A percentile compares a stretch with the other conserved stretches of the same genome.
Evolutionary conservation across 768 basidiomycete species (phyloP).

Genomic region (Lentinula lateritia): DNA sequence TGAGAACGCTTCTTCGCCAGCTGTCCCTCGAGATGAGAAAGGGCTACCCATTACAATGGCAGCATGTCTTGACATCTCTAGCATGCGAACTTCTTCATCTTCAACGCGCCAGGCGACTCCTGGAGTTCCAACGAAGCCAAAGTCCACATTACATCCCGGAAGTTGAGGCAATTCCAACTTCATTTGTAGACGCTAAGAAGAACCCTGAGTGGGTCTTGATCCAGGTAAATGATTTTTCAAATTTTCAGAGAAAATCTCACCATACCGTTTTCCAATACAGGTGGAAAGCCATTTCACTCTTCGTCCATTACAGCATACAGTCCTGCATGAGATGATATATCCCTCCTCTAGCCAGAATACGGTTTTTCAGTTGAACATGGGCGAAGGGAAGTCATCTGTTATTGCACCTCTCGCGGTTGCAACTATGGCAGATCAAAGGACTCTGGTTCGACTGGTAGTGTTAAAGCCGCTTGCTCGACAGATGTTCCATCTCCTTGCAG

Average conservation of each 20-base stretch:
- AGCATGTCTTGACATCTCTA: constrained; percentile 20
- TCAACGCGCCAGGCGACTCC: constrained; percentile 32
- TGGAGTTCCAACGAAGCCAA: constrained; percentile 12
- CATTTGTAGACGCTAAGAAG: neutral
- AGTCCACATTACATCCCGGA: neutral
- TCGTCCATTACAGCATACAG: constrained; percentile 34
- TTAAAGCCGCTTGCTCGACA: constrained; percentile 41
- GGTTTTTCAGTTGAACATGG: constrained; percentile 50
- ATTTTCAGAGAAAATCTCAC: too few species aligned
- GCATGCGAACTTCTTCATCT: constrained; percentile 22
- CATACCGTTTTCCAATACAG: constrained; percentile 16
- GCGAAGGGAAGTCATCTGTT: constrained; percentile 49
- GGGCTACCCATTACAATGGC: constrained; percentile 21
- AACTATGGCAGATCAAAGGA: constrained; percentile 35
- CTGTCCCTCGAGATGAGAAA: constrained; percentile 20
- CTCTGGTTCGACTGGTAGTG: constrained; percentile 42
- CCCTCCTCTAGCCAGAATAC: constrained; percentile 31
- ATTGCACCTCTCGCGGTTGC: constrained; percentile 42
- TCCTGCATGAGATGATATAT: constrained; percentile 42
- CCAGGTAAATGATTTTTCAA: constrained; percentile 22
- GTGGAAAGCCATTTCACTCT: constrained; percentile 38
- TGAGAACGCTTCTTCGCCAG: constrained; percentile 21
- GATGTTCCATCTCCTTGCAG: constrained; percentile 44
- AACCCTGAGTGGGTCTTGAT: constrained; percentile 40
- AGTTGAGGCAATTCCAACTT: neutral